Base-by-base conservation (phyloP, 352 stramenopile species). In the Globisporangium carolinianum region DNA sequence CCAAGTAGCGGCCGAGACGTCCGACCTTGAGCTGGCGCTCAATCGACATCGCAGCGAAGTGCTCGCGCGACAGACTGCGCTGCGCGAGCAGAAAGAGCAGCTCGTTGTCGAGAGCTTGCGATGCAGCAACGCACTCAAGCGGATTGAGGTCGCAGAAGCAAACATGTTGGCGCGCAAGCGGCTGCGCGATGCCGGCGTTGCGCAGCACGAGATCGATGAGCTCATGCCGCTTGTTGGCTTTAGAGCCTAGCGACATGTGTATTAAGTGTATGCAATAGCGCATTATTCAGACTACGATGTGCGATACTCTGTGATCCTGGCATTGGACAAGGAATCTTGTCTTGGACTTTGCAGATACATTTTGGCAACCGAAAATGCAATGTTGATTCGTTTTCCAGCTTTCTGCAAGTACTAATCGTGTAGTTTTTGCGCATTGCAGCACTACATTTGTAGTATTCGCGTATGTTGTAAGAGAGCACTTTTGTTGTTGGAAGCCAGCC, bases 121-220 rank as follows among this genome's bases (percentile, higher is more conserved):
- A 9, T 53, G 15, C 39, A 46, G 56, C 43, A 66, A 63, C 51
- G 42, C 56, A 15, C 57, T 62, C 35, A 66, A 62, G 60, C 54
- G 51, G 12, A 63, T 62, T 36, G 51, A 66, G 55, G 17, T 61
- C 43, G 50, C 51, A 14, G 49, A 62, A 38, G 39, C 63, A 47
- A 66, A 62, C 35, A 53, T 68, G 17, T 53, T 82, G 12, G 70
- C 73, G 42, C 59, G 73, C 35, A 79, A 79, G 53, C 72, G 69
- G 39, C 52, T 83, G 47, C 59, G 69, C 39, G 71, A 83, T 57
- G 73, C 71, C 5, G 60, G 60, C 14, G 46, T 66, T n/a, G 24
- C 54, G 35, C 55, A 63, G 43, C 18, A 57, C 1, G 55, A 66
- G 47, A 58, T 66, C 37, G 60, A 66, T 24, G 48, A 46, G 9